Evolutionary conservation across 2,329 filamentous ascomycete genomes (phyloP), one percentile per base, ranked within the genome.

Genomic region (Acarospora socialis): DNA sequence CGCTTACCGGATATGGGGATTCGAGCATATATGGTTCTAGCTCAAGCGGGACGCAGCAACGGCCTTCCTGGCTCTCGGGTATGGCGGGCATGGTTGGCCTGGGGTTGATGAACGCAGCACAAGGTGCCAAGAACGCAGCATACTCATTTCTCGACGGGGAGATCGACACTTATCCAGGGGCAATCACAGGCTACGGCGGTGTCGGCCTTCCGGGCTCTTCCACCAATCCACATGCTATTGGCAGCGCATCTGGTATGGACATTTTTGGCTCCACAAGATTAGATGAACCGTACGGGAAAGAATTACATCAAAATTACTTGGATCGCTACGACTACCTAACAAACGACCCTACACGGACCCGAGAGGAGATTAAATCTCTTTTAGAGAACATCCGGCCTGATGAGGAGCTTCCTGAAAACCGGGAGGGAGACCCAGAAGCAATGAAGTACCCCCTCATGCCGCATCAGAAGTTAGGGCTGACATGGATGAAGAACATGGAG

Each of bases 401-500:
- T 44, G 66, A 73, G 46, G 73, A 79, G 8, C 61, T 68, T 0
- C 60, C 64, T 17, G 65, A 75, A 33, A 64, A 74, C 31, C 68
- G 77, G 10, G 72, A 79, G 36, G 69, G 70, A 15, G 83, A 78
- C 0, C 82, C 82, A 0, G 65, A 68, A 24, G 75, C 66, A 1
- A 68, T 93, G 47, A 71, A 63, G 36, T 73, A 71, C 35, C 60
- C 66, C 0, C 61, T 94, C 6, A 83, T 90, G 57, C 72, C 77
- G 27, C 84, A 93, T 46, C 86, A 94, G 49, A 76, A 81, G 44
- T 60, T 87, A 12, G 81, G 78, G 3, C 52, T 87, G 21, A 66
- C 72, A 1, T 90, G 81, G 81, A 69, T 90, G 57, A 73, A 73
- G 45, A 67, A 70, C 5, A 80, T 77, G 62, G 81, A 87, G 52